These are phyloP conservation scores for Tricholoma hemisulphureum DNA, from an alignment of 768 basidiomycete species.

Conservation along the genomic window DNA sequence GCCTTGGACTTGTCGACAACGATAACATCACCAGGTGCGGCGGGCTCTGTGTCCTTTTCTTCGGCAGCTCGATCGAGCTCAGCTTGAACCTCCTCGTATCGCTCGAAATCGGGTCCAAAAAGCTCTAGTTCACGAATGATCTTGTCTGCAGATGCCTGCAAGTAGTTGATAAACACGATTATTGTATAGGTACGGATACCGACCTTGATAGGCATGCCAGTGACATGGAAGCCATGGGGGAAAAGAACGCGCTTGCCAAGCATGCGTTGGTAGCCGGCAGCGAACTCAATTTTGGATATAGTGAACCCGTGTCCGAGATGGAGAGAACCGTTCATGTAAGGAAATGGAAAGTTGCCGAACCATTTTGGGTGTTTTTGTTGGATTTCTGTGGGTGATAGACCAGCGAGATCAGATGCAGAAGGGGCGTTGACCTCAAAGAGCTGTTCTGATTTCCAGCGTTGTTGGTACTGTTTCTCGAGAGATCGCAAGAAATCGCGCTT, in stretches of 20 bases:
- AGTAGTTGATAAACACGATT: constrained; percentile 58
- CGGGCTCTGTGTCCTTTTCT: constrained; percentile 36
- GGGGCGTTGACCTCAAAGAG: constrained; percentile 89
- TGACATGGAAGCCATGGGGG: constrained; percentile 97
- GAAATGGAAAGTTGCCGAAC: constrained; percentile 95
- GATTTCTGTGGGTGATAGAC: constrained; percentile 64
- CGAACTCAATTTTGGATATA: constrained; percentile 97
- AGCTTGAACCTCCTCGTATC: constrained; percentile 50
- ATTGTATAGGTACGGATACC: constrained; percentile 22
- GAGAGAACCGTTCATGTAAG: constrained; percentile 98
- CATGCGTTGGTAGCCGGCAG: constrained; percentile 93
- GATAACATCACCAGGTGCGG: constrained; percentile 40
- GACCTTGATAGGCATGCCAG: constrained; percentile 99
- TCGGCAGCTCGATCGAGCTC: constrained; percentile 48
- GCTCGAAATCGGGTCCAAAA: constrained; percentile 88
- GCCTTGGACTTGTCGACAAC: constrained; percentile 67
- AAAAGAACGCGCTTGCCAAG: constrained; percentile 92
- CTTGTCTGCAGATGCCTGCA: constrained; percentile 97
- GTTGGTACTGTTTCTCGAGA: constrained; percentile 84
- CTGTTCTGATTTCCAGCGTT: constrained; percentile 71
- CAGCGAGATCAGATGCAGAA: constrained; percentile 57
- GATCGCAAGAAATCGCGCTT: constrained; percentile 87
- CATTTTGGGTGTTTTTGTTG: constrained; percentile 86
- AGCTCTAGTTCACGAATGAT: constrained; percentile 95
- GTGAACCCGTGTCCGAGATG: constrained; percentile 98